A percentile compares a stretch with the other conserved stretches of the same genome.
Evolutionary conservation across 2,329 filamentous ascomycete species (phyloP).

Genomic region (Cordyceps cateniannulata): DNA sequence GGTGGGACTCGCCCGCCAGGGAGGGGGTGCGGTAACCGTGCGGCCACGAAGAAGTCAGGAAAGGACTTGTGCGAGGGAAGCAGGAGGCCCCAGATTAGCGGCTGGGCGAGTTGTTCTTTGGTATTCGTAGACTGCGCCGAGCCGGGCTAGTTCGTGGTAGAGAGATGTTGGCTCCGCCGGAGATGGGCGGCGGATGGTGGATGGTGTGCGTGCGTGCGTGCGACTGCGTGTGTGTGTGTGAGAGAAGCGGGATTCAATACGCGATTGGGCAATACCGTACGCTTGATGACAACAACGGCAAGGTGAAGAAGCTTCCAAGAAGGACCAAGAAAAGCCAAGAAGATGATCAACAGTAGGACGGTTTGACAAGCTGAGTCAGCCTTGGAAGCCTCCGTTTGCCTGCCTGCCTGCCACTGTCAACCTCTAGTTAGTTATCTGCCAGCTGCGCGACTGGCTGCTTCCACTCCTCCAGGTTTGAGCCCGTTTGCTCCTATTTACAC

Average conservation of each 20-base stretch:
- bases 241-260: conserved; percentile 7
- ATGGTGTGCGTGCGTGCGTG: background rate
- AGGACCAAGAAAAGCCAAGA: background rate
- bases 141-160: background rate
- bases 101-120: background rate
- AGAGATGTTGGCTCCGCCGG: background rate
- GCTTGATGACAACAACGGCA: background rate
- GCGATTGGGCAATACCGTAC: conserved; percentile 7
- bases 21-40: background rate
- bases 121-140: background rate
- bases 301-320: background rate
- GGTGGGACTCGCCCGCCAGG: conserved; percentile 3
- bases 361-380: conserved; percentile 6
- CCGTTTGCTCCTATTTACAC: background rate
- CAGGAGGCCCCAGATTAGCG: conserved; percentile 6
- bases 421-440: background rate
- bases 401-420: background rate
- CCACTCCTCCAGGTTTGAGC: background rate
- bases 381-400: background rate
- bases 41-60: background rate
- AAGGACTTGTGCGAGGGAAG: background rate
- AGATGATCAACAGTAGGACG: background rate
- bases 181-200: background rate
- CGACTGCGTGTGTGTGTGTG: background rate
- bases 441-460: background rate